phyloP scores from a whole-genome alignment of 2,329 filamentous ascomycete species.

The Fusarium brevicatenulatum region DNA sequence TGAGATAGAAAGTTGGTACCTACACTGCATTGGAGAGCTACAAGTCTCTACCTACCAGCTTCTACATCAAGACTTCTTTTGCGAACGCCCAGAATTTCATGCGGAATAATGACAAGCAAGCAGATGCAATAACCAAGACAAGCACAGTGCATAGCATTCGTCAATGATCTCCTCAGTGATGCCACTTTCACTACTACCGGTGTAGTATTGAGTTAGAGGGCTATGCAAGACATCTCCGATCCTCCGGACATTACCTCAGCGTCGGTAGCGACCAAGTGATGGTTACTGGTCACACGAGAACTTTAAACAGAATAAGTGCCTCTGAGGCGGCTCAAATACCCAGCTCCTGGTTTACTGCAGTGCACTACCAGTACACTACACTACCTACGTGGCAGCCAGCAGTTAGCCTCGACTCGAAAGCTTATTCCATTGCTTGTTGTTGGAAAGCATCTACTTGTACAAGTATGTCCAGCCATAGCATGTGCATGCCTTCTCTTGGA shows the following conservation, averaged over 20 bases:
- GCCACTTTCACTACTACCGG: background rate
- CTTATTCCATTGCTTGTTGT: background rate
- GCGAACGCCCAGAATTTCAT: background rate
- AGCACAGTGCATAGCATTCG: background rate
- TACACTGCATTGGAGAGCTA: background rate
- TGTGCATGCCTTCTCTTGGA: background rate
- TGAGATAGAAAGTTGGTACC: background rate
- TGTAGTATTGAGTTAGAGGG: background rate
- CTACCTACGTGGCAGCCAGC: background rate
- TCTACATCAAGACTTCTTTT: background rate
- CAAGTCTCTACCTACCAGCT: background rate
- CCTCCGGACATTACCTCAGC: background rate
- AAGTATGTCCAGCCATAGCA: background rate
- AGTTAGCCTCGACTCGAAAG: background rate
- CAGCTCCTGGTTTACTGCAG: background rate
- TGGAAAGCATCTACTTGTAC: background rate
- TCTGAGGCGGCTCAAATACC: background rate
- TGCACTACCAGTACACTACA: background rate
- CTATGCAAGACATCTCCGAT: conserved; percentile 9
- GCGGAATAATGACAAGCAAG: background rate
- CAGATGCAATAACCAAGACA: background rate
- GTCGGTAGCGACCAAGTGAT: background rate
- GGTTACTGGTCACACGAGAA: background rate
- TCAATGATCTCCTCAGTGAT: background rate
- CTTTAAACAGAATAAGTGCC: background rate